These are phyloP conservation scores for Fragaria ananassa DNA, from an alignment of 306 rosid species.

Conservation along the genomic window DNA sequence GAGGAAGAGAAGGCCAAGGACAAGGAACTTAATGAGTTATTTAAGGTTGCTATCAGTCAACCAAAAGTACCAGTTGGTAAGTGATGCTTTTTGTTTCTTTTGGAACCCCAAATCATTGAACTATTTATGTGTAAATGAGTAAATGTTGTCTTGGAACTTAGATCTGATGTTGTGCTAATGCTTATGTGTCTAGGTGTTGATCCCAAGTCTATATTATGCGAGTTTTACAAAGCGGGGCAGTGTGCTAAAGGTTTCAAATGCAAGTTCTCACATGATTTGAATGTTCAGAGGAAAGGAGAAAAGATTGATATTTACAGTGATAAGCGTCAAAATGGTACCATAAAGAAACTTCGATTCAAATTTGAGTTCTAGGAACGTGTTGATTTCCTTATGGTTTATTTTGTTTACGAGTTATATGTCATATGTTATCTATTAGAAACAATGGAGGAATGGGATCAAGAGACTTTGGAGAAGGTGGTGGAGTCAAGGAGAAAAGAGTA, in stretches of 20 bases:
- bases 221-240: conserved; percentile 72
- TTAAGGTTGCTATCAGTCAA: conserved; percentile 85
- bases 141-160: not conserved
- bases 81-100: not conserved
- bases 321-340: conserved; percentile 66
- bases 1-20: conserved; percentile 93
- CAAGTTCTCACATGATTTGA: conserved; percentile 86
- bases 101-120: not conserved
- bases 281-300: conserved; percentile 86
- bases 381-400: not conserved
- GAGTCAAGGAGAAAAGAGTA: conserved; percentile 75
- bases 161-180: conserved; percentile 12
- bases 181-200: conserved; percentile 56
- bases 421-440: conserved; percentile 39
- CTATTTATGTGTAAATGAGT: not conserved
- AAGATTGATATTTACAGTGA: conserved; percentile 85
- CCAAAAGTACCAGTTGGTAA: conserved; percentile 90
- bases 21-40: conserved; percentile 82
- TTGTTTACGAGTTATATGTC: conserved; percentile 7
- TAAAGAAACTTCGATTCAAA: not conserved
- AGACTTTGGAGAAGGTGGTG: conserved; percentile 85
- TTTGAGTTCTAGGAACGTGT: not conserved
- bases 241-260: conserved; percentile 87
- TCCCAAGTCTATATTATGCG: conserved; percentile 81
- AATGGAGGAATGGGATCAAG: conserved; percentile 99